Percentiles rank a stretch among this genome's conserved stretches.
These are phyloP conservation scores for Boletus semigastroideus DNA, from an alignment of 1,284 basidiomycete species.

Conservation along the genomic window DNA sequence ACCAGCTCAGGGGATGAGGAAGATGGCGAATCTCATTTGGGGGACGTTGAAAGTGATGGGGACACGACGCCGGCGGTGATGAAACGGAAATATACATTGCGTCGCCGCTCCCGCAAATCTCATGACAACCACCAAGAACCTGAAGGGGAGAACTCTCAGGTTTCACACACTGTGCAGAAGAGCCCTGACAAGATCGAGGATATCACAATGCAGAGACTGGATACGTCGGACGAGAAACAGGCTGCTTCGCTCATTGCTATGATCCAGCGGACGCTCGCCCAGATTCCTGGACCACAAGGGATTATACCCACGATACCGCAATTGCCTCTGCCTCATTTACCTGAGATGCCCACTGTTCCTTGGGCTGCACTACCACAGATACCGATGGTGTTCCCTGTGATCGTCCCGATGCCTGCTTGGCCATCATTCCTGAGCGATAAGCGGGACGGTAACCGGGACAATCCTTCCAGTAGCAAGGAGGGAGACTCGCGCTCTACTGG, in stretches of 20 bases:
- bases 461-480: slow-evolving; percentile 32
- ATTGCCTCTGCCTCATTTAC: slow-evolving; percentile 53
- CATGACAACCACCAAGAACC: slow-evolving; percentile 28
- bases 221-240: slow-evolving; percentile 60
- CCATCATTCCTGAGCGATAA: slow-evolving; percentile 58
- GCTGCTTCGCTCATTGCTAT: slow-evolving; percentile 68
- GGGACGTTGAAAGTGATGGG: slow-evolving; percentile 69
- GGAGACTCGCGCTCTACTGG: slow-evolving; percentile 36
- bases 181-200: slow-evolving; percentile 25
- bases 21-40: slow-evolving; percentile 66
- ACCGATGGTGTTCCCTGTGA: slow-evolving; percentile 76
- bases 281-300: slow-evolving; percentile 59
- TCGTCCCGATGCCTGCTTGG: slow-evolving; percentile 70
- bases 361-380: slow-evolving; percentile 71
- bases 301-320: slow-evolving; percentile 59
- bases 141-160: slow-evolving; percentile 19
- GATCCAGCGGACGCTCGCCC: slow-evolving; percentile 73
- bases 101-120: slow-evolving; percentile 32
- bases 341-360: slow-evolving; percentile 54
- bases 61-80: slow-evolving; percentile 38
- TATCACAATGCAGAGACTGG: slow-evolving; percentile 12
- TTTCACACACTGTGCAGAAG: slow-evolving; percentile 15
- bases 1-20: slow-evolving; percentile 37
- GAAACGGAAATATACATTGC: slow-evolving; percentile 34
- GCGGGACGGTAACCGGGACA: slow-evolving; percentile 34